Base-by-base conservation (phyloP, 805 yeast species). In the Wickerhamiella nectarea region DNA sequence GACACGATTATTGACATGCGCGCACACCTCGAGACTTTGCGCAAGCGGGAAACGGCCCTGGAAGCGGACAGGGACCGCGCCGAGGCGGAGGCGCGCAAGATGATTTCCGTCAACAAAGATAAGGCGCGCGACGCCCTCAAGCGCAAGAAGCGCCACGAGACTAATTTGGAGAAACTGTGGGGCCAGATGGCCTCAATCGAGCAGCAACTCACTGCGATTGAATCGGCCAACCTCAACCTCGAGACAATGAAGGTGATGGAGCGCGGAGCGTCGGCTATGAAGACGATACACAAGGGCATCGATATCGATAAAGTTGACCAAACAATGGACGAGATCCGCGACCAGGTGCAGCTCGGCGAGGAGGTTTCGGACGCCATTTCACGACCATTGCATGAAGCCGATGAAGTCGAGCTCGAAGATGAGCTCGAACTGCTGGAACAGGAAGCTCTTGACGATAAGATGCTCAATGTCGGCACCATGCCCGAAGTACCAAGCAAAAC, bases 191-290 rank as follows among this genome's bases (percentile, higher is more conserved):
- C 84, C 50, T 79, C 94, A 4, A 67, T 91, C 49, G 96, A 89
- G 63, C 77, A 84, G 41, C 95, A 91, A 65, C 70, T 89, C 54
- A 76, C 76, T 49, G 83, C 97, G 15, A 83, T 91, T 47, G 98
- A 91, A 65, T 75, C 80, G 42, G 98, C 98, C 42, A 89, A 89
- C 67, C 75, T 91, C 76, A 91, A 91, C 69, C 70, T 84, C 64
- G 98, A 91, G 66, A 91, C 98, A 25, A 83, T 91, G 95, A 85
- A 85, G 72, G 95, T 94, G 43, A 91, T 91, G 97, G 81, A 89
- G 64, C 94, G 85, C 62, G 97, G 97, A 48, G 94, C 98, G 4
- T 73, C 74, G 59, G 97, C 97, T 34, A 85, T 91, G 95, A 86
- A 87, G 61, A 81, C 80, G 57, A 89, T 91, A 57, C 97, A 91